A percentile compares a stretch with the other conserved stretches of the same genome.
Evolutionary conservation across 2,329 filamentous ascomycete genomes (phyloP).

Genomic region (Elsinoe fawcettii): DNA sequence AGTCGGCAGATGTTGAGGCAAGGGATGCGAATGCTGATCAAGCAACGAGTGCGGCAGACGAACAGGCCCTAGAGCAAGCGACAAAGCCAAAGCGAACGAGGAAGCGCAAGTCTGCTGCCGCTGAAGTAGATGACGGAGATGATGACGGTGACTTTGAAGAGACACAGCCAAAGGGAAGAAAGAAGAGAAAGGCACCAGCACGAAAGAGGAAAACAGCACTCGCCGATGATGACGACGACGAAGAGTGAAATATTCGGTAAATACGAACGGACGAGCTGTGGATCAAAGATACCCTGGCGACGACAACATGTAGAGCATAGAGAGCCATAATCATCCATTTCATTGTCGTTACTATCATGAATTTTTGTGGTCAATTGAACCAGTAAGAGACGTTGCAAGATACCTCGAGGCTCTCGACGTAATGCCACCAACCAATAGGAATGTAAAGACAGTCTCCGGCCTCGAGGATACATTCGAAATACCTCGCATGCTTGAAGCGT

Average conservation of each 20-base stretch:
- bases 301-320: no score
- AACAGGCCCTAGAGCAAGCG: background rate
- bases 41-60: background rate
- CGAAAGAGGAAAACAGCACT: slow-evolving; percentile 14
- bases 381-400: slow-evolving; percentile 97
- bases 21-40: slow-evolving; percentile 13
- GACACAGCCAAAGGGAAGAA: slow-evolving; percentile 14
- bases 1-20: slow-evolving; percentile 10
- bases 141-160: slow-evolving; percentile 19
- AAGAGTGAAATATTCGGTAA: background rate
- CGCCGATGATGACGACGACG: slow-evolving; percentile 4
- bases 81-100: slow-evolving; percentile 16
- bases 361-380: slow-evolving; percentile 57
- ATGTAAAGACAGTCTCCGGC: slow-evolving; percentile 84
- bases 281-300: no score
- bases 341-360: background rate
- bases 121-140: slow-evolving; percentile 5
- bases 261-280: no score
- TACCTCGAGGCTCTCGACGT: slow-evolving; percentile 73
- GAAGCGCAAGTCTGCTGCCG: slow-evolving; percentile 16
- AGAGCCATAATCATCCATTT: background rate
- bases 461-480: slow-evolving; percentile 68
- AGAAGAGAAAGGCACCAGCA: slow-evolving; percentile 16
- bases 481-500: slow-evolving; percentile 53
- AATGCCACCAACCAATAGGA: slow-evolving; percentile 97